These are phyloP conservation scores for Wickerhamomyces chaumierensis DNA, from an alignment of 805 yeast genomes.

Conservation along the genomic window DNA sequence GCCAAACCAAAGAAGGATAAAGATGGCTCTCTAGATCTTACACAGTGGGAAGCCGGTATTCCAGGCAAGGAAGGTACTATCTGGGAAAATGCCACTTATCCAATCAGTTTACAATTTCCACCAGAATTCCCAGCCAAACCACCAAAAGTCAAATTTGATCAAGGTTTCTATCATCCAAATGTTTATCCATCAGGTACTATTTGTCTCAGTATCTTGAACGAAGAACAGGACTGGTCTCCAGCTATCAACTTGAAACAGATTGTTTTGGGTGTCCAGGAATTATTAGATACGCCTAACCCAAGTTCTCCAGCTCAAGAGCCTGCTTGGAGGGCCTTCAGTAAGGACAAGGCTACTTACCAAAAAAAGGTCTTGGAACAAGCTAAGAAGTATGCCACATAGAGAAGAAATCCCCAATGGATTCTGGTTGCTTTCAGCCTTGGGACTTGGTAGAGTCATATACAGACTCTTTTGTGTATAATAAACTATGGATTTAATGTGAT, in stretches of 20 bases:
- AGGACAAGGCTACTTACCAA: constrained; percentile 59
- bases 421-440: too few species aligned
- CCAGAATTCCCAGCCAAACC: constrained; percentile 95
- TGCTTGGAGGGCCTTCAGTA: constrained; percentile 80
- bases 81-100: constrained; percentile 89
- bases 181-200: constrained; percentile 97
- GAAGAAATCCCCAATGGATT: too few species aligned
- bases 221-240: constrained; percentile 97
- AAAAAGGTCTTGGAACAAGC: constrained; percentile 77
- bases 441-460: too few species aligned
- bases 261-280: constrained; percentile 83
- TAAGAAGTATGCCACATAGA: constrained; percentile 40
- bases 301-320: constrained; percentile 96
- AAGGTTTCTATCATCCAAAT: constrained; percentile 91
- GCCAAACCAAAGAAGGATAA: constrained; percentile 78
- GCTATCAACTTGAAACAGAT: constrained; percentile 87
- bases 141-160: constrained; percentile 84
- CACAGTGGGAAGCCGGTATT: constrained; percentile 88
- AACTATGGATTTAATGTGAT: too few species aligned
- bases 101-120: constrained; percentile 72
- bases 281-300: constrained; percentile 83
- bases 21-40: constrained; percentile 79
- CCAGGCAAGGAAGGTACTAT: constrained; percentile 84
- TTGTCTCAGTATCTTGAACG: constrained; percentile 86
- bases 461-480: too few species aligned